Base-by-base conservation (phyloP, 163 green algal genomes). In the Volvox carteri region DNA sequence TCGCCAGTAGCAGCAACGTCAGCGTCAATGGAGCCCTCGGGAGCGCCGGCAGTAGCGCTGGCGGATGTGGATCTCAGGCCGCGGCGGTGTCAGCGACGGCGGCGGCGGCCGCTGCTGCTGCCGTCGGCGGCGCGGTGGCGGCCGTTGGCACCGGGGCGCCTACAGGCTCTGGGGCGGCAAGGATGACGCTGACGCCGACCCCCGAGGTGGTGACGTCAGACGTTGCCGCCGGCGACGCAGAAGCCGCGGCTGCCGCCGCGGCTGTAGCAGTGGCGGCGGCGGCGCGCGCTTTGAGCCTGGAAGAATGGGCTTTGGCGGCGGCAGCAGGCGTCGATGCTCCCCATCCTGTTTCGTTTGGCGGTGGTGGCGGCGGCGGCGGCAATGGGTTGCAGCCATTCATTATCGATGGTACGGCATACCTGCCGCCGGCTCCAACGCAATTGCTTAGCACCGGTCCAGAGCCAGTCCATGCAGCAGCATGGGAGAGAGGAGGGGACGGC, bases 301-400 rank as follows among this genome's bases (percentile, higher is more conserved):
- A 87, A 44, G 80, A 87, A 44, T 87, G 80, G 80, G 80, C 80
- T 12, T 44, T 87, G 65, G 42, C 68, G 80, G 80, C 62, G 21
- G 80, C 80, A 0, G 48, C 67, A 11, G 33, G 44, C 80, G 62
- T 30, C 30, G 60, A 14, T 68, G 12, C 19, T 16, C 14, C 7
- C 6, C 30, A 3, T 12, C 28, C 21, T 48, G 46, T 6, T 5
- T 28, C 42, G 30, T 19, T 21, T 48, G 8, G 23, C 67, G 19
- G 65, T 50, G 18, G 23, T 21, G 16, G 33, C 46, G 41, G 33
- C 33, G 16, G 33, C 65, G 7, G 46, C 48, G 65, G 35, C 23
- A 35, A 42, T 2, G 9, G 25, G 8, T 2, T 42, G 42, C 70
- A n/a, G 11, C 11, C 70, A 39, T 21, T 60, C 4, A 18, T 56